A percentile compares a stretch with the other conserved stretches of the same genome.
phyloP scores from a whole-genome alignment of 2,329 filamentous ascomycete species.

The Cercospora sojina region DNA sequence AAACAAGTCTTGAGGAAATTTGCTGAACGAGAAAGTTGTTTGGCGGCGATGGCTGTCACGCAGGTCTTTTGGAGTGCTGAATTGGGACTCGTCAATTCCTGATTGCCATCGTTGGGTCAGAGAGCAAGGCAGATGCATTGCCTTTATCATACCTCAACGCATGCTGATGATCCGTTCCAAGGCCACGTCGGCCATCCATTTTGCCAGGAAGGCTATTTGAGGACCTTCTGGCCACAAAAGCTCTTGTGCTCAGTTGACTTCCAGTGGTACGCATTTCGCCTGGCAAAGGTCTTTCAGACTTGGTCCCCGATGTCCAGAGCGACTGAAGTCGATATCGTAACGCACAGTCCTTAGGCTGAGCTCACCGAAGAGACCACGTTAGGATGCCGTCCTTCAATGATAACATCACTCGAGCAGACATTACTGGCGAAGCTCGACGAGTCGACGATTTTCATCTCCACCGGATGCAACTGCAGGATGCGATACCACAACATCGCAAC shows the following conservation, averaged over 20 bases:
- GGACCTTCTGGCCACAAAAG: background rate
- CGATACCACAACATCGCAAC: background rate
- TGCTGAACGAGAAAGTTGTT: background rate
- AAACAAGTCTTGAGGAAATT: too few relatives aligned
- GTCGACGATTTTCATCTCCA: background rate
- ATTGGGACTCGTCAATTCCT: background rate
- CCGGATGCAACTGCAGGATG: background rate
- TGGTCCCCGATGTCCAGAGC: background rate
- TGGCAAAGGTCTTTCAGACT: background rate
- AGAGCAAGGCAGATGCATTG: background rate
- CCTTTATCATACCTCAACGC: background rate
- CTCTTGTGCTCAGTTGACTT: background rate
- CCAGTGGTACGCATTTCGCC: background rate
- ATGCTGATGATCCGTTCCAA: background rate
- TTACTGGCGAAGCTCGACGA: background rate
- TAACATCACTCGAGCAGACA: background rate
- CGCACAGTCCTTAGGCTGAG: background rate
- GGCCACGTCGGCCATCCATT: background rate
- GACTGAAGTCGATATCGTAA: background rate
- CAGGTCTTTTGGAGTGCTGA: background rate
- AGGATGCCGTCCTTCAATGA: background rate
- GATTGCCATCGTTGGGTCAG: background rate
- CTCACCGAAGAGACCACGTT: background rate
- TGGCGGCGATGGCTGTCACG: background rate
- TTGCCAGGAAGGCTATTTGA: background rate